phyloP scores from a whole-genome alignment of 768 basidiomycete genomes.

The Xerocomellus chrysenteron region DNA sequence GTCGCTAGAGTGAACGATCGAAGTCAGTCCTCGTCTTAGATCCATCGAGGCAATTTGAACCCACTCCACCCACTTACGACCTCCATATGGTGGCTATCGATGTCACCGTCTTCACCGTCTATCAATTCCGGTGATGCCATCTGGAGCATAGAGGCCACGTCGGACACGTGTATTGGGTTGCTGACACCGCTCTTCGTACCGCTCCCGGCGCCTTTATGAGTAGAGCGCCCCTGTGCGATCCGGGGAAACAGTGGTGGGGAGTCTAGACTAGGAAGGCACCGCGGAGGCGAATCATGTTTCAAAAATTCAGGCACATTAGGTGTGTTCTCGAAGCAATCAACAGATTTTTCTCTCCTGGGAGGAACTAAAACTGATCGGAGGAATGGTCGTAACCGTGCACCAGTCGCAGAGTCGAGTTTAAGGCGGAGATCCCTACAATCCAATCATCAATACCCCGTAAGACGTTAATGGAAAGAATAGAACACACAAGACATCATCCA shows the following conservation, averaged over 20 bases:
- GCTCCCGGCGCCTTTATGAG: background rate
- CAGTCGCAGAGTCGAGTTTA: constrained; percentile 27
- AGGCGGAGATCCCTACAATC: constrained; percentile 33
- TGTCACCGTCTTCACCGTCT: constrained; percentile 43
- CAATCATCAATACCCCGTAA: background rate
- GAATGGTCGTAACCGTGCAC: constrained; percentile 24
- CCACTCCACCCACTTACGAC: constrained; percentile 67
- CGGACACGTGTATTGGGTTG: constrained; percentile 20
- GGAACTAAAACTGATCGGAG: constrained; percentile 27
- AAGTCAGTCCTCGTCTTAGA: constrained; percentile 5
- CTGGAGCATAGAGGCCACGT: constrained; percentile 29
- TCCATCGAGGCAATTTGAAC: constrained; percentile 22
- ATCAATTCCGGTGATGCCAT: constrained; percentile 24
- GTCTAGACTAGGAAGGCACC: constrained; percentile 23
- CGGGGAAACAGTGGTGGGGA: constrained; percentile 50
- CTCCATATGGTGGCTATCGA: constrained; percentile 51
- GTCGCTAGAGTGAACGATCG: constrained; percentile 14
- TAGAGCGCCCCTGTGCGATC: constrained; percentile 8
- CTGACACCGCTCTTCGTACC: background rate
- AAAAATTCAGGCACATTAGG: constrained; percentile 33
- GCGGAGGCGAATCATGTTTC: constrained; percentile 28
- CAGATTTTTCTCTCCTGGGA: constrained; percentile 11
- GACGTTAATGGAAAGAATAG: background rate
- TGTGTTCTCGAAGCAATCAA: constrained; percentile 10
- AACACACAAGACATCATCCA: constrained; percentile 44